These are phyloP conservation scores for Diddensiella transvaalensis DNA, from an alignment of 805 yeast species.

Conservation along the genomic window DNA sequence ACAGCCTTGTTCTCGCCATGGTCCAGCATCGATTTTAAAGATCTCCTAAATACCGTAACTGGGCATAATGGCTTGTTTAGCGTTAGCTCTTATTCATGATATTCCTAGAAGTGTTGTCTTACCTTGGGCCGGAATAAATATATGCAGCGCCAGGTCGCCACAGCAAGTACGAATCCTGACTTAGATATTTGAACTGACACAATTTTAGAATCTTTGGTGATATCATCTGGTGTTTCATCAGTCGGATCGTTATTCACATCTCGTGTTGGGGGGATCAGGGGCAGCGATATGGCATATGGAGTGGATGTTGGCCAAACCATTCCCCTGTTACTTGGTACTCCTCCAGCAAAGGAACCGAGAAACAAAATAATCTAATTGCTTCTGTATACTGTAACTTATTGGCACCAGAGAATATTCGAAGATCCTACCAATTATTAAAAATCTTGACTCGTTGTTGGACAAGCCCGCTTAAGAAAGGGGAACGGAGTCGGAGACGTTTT, in stretches of 20 bases:
- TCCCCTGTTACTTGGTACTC: background rate
- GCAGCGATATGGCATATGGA: slow-evolving; percentile 29
- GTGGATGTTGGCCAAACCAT: slow-evolving; percentile 36
- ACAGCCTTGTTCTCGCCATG: slow-evolving; percentile 47
- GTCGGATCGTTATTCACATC: slow-evolving; percentile 5
- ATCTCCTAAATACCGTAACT: slow-evolving; percentile 45
- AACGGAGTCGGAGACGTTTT: too few relatives aligned
- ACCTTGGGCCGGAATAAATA: slow-evolving; percentile 39
- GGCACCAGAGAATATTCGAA: too few relatives aligned
- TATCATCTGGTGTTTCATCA: slow-evolving; percentile 7
- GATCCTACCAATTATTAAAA: too few relatives aligned
- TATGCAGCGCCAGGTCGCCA: slow-evolving; percentile 37
- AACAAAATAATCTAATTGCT: too few relatives aligned
- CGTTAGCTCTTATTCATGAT: background rate
- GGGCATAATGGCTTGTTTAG: slow-evolving; percentile 41
- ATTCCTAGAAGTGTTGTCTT: slow-evolving; percentile 8
- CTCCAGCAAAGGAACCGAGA: too few relatives aligned
- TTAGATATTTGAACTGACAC: slow-evolving; percentile 31
- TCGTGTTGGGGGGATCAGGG: slow-evolving; percentile 16
- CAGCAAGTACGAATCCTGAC: slow-evolving; percentile 32
- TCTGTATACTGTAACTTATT: too few relatives aligned
- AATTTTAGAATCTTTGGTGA: slow-evolving; percentile 31
- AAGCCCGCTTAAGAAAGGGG: too few relatives aligned
- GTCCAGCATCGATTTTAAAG: slow-evolving; percentile 40
- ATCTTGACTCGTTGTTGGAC: too few relatives aligned